These are phyloP conservation scores for Mrakia gelida DNA, from an alignment of 768 basidiomycete genomes.

Conservation along the genomic window DNA sequence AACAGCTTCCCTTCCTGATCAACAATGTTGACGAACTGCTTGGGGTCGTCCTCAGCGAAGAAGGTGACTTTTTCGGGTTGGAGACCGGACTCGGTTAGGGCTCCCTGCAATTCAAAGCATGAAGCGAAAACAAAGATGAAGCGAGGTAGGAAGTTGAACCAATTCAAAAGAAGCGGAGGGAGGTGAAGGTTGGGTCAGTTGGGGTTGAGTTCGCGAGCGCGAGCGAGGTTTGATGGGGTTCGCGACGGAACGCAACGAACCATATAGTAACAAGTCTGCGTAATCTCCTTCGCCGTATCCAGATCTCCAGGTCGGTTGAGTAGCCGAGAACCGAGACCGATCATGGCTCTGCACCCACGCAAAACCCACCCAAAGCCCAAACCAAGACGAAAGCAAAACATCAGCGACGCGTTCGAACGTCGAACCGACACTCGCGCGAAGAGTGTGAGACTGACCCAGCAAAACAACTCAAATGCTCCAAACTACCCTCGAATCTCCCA, in stretches of 20 bases:
- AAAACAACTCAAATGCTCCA: conserved; percentile 26
- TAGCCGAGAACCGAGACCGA: conserved; percentile 47
- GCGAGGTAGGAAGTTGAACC: not conserved
- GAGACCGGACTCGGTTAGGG: conserved; percentile 40
- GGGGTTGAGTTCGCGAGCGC: no score
- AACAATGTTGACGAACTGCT: conserved; percentile 24
- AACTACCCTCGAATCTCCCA: conserved; percentile 6
- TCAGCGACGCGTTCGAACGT: conserved; percentile 17
- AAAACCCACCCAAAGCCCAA: no score
- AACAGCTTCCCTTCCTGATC: conserved; percentile 32
- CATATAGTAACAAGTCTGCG: conserved; percentile 44
- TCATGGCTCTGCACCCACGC: conserved; percentile 43
- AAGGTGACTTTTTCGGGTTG: conserved; percentile 43
- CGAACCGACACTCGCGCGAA: no score
- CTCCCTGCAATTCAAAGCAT: no score
- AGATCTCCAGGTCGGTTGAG: conserved; percentile 45
- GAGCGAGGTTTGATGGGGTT: no score
- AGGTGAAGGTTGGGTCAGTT: not conserved
- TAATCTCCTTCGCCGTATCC: conserved; percentile 36
- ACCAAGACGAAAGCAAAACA: conserved; percentile 41
- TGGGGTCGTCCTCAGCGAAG: conserved; percentile 27
- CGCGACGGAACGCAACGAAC: conserved; percentile 5
- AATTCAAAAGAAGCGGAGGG: not conserved
- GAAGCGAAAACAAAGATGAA: no score
- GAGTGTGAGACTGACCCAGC: conserved; percentile 39